Evolutionary conservation across 2,329 filamentous ascomycete genomes (phyloP).

Genomic region (Hypoxylon sp.): DNA sequence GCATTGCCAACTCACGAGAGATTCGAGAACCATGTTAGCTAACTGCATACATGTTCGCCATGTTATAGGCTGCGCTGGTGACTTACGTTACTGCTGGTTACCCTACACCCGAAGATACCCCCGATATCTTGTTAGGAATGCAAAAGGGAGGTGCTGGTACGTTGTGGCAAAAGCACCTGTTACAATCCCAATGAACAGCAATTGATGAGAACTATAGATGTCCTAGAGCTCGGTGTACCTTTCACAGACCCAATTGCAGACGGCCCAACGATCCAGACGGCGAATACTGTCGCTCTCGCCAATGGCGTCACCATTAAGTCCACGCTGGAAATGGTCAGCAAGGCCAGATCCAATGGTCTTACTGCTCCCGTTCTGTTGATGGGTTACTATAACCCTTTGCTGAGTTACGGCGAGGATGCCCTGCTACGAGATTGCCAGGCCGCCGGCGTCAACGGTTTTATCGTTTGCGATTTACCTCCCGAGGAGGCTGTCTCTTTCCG

Average conservation of each 20-base stretch:
- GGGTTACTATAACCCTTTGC: constrained; percentile 98
- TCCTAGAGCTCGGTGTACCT: constrained; percentile 94
- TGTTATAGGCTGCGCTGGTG: constrained; percentile 78
- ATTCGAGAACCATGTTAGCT: background rate
- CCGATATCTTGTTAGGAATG: constrained; percentile 85
- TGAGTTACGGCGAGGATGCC: constrained; percentile 92
- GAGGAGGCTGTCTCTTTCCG: constrained; percentile 96
- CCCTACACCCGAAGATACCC: constrained; percentile 81
- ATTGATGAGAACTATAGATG: constrained; percentile 65
- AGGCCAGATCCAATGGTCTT: constrained; percentile 79
- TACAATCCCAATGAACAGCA: background rate
- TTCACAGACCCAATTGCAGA: constrained; percentile 99
- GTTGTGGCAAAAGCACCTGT: constrained; percentile 39
- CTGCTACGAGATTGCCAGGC: constrained; percentile 85
- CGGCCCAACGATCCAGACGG: constrained; percentile 93
- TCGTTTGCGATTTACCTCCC: constrained; percentile 93
- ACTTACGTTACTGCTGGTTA: constrained; percentile 97
- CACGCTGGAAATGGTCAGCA: constrained; percentile 83
- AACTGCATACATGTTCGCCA: constrained; percentile 2
- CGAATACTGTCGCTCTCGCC: constrained; percentile 88
- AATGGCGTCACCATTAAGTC: constrained; percentile 87
- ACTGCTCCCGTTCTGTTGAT: constrained; percentile 88
- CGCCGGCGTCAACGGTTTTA: constrained; percentile 93
- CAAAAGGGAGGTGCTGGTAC: constrained; percentile 90
- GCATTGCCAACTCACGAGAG: background rate